These are phyloP conservation scores for Amorphotheca resinae DNA, from an alignment of 495 filamentous ascomycete species.

Conservation along the genomic window DNA sequence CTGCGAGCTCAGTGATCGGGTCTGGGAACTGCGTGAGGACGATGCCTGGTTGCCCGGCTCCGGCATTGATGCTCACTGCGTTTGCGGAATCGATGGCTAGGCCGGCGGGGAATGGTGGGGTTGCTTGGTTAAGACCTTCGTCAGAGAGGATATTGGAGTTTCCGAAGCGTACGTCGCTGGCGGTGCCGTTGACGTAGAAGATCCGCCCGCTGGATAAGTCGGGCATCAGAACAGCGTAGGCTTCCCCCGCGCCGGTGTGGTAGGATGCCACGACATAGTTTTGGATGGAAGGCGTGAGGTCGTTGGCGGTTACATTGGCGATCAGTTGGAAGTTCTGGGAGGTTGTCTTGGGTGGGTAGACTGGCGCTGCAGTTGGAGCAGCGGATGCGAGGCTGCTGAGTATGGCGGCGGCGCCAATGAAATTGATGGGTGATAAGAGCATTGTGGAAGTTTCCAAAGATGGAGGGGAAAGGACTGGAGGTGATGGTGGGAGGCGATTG, in stretches of 20 bases:
- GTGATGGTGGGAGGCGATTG: not conserved
- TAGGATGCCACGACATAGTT: constrained; percentile 15
- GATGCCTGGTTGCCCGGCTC: constrained; percentile 15
- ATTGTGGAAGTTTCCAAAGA: constrained; percentile 2
- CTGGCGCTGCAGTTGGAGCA: constrained; percentile 2
- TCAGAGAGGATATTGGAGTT: constrained; percentile 22
- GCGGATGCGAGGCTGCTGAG: not conserved
- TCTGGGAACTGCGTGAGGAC: constrained; percentile 9
- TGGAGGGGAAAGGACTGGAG: not conserved
- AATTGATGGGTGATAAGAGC: constrained; percentile 7
- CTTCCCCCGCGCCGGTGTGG: constrained; percentile 24
- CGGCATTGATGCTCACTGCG: constrained; percentile 20
- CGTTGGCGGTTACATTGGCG: constrained; percentile 18
- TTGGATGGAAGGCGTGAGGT: constrained; percentile 21
- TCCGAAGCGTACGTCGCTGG: constrained; percentile 10
- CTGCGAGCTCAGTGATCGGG: constrained; percentile 10
- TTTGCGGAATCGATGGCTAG: constrained; percentile 13
- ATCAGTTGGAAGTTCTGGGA: constrained; percentile 23
- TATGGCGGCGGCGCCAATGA: not conserved
- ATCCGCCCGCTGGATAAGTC: constrained; percentile 13
- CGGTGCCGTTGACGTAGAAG: constrained; percentile 29
- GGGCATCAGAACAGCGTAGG: constrained; percentile 20
- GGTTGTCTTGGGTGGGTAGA: constrained; percentile 1
- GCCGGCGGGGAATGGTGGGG: constrained; percentile 22
- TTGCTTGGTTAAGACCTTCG: no score